These are phyloP conservation scores for Solanum stenotomum DNA, from an alignment of 257 asterid species.

Conservation along the genomic window DNA sequence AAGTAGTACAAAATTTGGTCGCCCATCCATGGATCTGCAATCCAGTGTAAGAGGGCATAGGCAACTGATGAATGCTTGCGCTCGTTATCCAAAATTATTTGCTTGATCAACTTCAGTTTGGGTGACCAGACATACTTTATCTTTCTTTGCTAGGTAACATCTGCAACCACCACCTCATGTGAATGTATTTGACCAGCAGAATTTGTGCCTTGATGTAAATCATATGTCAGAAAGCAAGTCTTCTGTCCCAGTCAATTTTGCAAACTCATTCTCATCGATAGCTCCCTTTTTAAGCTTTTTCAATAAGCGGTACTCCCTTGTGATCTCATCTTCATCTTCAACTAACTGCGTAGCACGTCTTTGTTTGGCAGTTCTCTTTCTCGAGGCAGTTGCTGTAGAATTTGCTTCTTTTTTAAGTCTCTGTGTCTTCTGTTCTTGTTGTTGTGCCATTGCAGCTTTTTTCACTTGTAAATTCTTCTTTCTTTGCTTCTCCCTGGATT, in stretches of 20 bases:
- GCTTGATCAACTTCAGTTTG: not conserved
- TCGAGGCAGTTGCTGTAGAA: constrained; percentile 23
- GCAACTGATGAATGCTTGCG: not conserved
- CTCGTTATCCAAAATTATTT: not conserved
- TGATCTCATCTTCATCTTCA: constrained; percentile 81
- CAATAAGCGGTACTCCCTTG: constrained; percentile 60
- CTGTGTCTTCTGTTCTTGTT: constrained; percentile 23
- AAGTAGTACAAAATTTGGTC: not conserved
- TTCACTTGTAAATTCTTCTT: constrained; percentile 60
- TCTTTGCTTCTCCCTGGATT: constrained; percentile 79
- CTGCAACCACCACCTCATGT: not conserved
- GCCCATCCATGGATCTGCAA: not conserved
- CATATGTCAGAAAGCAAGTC: constrained; percentile 36
- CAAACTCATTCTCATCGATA: constrained; percentile 58
- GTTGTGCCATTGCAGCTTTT: constrained; percentile 39
- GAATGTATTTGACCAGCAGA: not conserved
- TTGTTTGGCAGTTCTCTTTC: constrained; percentile 82
- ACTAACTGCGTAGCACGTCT: constrained; percentile 73
- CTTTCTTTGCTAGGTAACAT: not conserved
- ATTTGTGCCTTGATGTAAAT: not conserved
- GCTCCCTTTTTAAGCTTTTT: constrained; percentile 71
- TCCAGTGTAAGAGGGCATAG: not conserved
- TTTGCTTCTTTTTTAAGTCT: constrained; percentile 29
- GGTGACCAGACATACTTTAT: not conserved
- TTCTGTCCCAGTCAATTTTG: constrained; percentile 77